Evolutionary conservation across 495 filamentous ascomycete species (phyloP).

Genomic region (Echria macrotheca): DNA sequence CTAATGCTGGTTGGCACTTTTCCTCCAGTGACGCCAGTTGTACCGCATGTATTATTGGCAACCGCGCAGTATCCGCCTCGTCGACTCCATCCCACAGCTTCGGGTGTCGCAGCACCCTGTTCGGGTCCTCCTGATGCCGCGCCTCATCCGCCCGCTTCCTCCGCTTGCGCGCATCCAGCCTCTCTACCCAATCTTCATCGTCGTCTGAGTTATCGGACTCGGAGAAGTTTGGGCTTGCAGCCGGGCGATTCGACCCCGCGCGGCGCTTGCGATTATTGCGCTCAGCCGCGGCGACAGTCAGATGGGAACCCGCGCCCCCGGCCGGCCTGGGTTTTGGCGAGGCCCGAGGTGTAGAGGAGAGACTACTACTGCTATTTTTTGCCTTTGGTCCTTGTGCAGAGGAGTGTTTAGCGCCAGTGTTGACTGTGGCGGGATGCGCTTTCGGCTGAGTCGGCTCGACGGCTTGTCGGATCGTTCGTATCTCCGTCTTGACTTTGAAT

Average conservation of each 20-base stretch:
- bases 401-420: conserved; percentile 10
- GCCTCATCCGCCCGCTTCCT: conserved; percentile 20
- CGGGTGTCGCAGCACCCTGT: conserved; percentile 54
- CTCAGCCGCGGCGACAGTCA: neutral
- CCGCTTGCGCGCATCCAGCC: conserved; percentile 29
- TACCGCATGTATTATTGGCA: conserved; percentile 57
- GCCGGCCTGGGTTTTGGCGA: conserved; percentile 1
- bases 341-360: neutral
- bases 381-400: too few species aligned
- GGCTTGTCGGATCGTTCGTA: conserved; percentile 24
- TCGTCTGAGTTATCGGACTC: conserved; percentile 30
- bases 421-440: conserved; percentile 1
- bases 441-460: conserved; percentile 15
- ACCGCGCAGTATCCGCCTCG: conserved; percentile 24
- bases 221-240: conserved; percentile 24
- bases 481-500: conserved; percentile 29
- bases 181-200: conserved; percentile 31
- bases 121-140: conserved; percentile 39
- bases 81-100: conserved; percentile 53
- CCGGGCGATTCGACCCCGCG: conserved; percentile 17
- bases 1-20: conserved; percentile 42
- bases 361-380: neutral
- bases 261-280: conserved; percentile 26
- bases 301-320: neutral
- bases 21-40: conserved; percentile 55